Percentiles rank a stretch among this genome's conserved stretches.
phyloP scores from a whole-genome alignment of 495 filamentous ascomycete species.

The Tuber aestivum region DNA sequence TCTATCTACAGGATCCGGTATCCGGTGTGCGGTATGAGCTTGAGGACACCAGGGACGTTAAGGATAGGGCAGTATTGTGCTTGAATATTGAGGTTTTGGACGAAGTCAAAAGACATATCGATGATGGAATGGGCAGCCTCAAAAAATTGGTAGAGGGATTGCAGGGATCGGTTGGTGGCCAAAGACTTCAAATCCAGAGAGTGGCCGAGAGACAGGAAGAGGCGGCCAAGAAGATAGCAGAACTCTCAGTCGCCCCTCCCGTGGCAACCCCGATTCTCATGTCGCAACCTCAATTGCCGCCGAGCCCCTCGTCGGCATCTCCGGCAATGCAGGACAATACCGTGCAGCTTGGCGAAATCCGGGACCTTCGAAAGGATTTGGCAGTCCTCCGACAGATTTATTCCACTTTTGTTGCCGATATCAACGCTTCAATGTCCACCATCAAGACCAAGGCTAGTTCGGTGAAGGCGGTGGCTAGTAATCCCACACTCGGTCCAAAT shows the following conservation, averaged over 20 bases:
- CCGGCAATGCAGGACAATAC: conserved; percentile 44
- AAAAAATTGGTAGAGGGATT: conserved; percentile 74
- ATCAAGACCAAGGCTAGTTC: conserved; percentile 72
- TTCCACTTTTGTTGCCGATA: conserved; percentile 78
- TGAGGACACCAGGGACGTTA: conserved; percentile 90
- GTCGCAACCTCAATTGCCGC: conserved; percentile 38
- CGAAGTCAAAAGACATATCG: conserved; percentile 93
- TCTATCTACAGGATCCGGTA: conserved; percentile 93
- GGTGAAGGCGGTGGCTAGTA: conserved; percentile 69
- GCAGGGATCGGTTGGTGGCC: conserved; percentile 69
- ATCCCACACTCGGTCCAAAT: conserved; percentile 60
- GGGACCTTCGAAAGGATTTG: conserved; percentile 79
- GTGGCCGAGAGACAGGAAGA: conserved; percentile 92
- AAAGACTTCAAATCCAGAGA: conserved; percentile 68
- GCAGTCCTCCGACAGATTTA: conserved; percentile 92
- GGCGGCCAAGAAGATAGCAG: conserved; percentile 81
- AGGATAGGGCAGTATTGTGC: conserved; percentile 87
- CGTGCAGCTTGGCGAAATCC: conserved; percentile 66
- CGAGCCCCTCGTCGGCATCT: conserved; percentile 43
- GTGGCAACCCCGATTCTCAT: conserved; percentile 42
- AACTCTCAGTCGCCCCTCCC: conserved; percentile 64
- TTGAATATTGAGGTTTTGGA: conserved; percentile 92
- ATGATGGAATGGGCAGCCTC: conserved; percentile 79
- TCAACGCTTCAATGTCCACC: conserved; percentile 76
- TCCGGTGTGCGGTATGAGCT: conserved; percentile 93